These are phyloP conservation scores for Cyclaneusma minus DNA, from an alignment of 2,329 filamentous ascomycete species.

Conservation along the genomic window DNA sequence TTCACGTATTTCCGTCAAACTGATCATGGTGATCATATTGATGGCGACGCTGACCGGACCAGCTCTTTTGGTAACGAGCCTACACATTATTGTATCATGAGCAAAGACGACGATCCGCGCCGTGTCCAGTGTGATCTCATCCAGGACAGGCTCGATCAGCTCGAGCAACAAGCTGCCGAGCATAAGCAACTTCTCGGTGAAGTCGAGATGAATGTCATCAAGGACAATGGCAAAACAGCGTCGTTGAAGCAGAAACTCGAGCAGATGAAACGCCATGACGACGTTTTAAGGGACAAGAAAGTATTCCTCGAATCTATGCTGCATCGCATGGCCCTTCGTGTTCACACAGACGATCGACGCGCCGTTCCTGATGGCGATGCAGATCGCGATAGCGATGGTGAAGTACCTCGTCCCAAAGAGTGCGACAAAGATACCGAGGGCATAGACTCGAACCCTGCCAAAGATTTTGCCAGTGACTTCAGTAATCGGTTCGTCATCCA, in stretches of 20 bases:
- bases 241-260: constrained; percentile 43
- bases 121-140: constrained; percentile 79
- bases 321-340: constrained; percentile 15
- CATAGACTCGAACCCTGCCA: constrained; percentile 46
- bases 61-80: constrained; percentile 88
- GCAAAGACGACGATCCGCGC: constrained; percentile 73
- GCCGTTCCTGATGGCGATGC: constrained; percentile 14
- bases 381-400: constrained; percentile 23
- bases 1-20: constrained; percentile 97
- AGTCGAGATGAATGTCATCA: constrained; percentile 51
- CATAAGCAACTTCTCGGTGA: constrained; percentile 63
- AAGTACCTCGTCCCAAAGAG: constrained; percentile 12
- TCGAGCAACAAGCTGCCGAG: constrained; percentile 61
- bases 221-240: constrained; percentile 30
- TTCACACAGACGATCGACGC: constrained; percentile 13
- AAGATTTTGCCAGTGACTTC: constrained; percentile 86
- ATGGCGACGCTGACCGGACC: constrained; percentile 64
- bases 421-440: constrained; percentile 28
- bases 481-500: constrained; percentile 97
- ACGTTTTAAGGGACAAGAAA: constrained; percentile 40
- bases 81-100: constrained; percentile 93
- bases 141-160: constrained; percentile 59
- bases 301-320: constrained; percentile 41
- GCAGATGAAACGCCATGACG: constrained; percentile 37
- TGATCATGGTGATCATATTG: constrained; percentile 68